Percentiles rank a stretch among this genome's conserved stretches.
Evolutionary conservation across 2,329 filamentous ascomycete genomes (phyloP).

Genomic region (Dothistroma pini): DNA sequence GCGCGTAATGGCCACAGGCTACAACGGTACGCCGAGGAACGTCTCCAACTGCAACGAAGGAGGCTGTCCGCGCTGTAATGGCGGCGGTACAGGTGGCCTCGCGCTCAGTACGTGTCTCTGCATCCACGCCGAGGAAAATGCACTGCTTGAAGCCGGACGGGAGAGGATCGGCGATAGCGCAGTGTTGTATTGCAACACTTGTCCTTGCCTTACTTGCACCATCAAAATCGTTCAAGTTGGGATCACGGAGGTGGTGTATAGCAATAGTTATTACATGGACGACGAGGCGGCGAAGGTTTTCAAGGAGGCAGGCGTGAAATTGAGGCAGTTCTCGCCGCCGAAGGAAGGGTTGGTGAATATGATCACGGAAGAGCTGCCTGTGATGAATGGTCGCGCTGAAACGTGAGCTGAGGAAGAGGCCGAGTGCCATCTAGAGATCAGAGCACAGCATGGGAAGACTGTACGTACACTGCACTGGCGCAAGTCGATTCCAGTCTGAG

Average conservation of each 20-base stretch:
- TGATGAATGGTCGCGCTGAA: slow-evolving; percentile 5
- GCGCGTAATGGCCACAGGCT: slow-evolving; percentile 89
- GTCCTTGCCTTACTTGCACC: slow-evolving; percentile 93
- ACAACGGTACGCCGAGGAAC: slow-evolving; percentile 93
- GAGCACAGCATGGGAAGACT: no score
- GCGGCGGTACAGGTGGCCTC: slow-evolving; percentile 55
- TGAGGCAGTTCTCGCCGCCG: slow-evolving; percentile 79
- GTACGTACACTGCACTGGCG: no score
- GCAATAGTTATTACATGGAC: slow-evolving; percentile 93
- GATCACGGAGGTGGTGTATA: slow-evolving; percentile 93
- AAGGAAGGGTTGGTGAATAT: slow-evolving; percentile 35
- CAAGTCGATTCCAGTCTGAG: no score
- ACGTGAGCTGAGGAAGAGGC: neutral
- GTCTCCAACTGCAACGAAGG: slow-evolving; percentile 89
- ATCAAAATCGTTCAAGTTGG: slow-evolving; percentile 99
- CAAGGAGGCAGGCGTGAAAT: slow-evolving; percentile 71
- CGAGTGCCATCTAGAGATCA: no score
- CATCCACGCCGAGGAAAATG: slow-evolving; percentile 98
- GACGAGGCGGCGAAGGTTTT: slow-evolving; percentile 73
- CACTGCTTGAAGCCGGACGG: slow-evolving; percentile 85
- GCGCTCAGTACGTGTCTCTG: slow-evolving; percentile 85
- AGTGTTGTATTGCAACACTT: slow-evolving; percentile 64
- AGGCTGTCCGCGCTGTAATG: slow-evolving; percentile 84
- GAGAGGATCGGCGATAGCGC: slow-evolving; percentile 81
- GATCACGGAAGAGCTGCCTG: slow-evolving; percentile 4